Base-by-base conservation (phyloP, 2,329 filamentous ascomycete genomes). In the Aspergillus pseudoglaucus region DNA sequence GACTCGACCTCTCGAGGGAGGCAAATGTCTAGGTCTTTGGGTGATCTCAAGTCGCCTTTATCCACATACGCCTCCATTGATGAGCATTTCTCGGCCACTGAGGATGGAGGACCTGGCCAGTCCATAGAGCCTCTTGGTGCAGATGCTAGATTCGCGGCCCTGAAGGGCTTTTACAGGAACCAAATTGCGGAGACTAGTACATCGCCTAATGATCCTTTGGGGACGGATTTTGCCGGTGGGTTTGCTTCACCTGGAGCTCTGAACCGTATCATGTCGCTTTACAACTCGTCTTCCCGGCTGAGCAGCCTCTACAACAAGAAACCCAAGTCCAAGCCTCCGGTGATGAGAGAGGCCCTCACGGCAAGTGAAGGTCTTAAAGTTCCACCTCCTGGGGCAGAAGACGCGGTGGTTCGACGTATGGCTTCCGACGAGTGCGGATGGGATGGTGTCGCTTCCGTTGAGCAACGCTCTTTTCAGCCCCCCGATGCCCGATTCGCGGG, bases 201-300 rank as follows among this genome's bases (percentile, higher is more conserved):
- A 2, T 76, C 77, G 10, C 66, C 78, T 0, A 68, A 69, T 4
- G 77, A 79, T 1, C 68, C 69, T 42, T 68, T 82, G 23, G 83
- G 84, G 8, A 60, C 64, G 0, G 68, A 72, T 39, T 63, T 68
- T 45, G 65, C 63, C 1, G 52, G 55, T 53, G 75, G 74, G 39
- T 84, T 83, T 67, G 79, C 78, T 25, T 95, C 90, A 0, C 90
- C 91, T 0, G 86, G 83, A 4, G 87, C 89, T 8, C 73, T 96
- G 46, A 85, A 87, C 22, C 83, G 91, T 27, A 93, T 97, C 60
- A 94, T 96, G 88, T 90, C 83, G 53, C 75, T 96, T 22, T 96
- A 96, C 69, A 88, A 87, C 0, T 69, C 67, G 2, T 67, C 68
- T 0, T 76, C 76, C 6, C 57, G 63, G 0, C 78, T 81, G 47